These are phyloP conservation scores for Ogataea paraovalis DNA, from an alignment of 805 yeast species.

Conservation along the genomic window DNA sequence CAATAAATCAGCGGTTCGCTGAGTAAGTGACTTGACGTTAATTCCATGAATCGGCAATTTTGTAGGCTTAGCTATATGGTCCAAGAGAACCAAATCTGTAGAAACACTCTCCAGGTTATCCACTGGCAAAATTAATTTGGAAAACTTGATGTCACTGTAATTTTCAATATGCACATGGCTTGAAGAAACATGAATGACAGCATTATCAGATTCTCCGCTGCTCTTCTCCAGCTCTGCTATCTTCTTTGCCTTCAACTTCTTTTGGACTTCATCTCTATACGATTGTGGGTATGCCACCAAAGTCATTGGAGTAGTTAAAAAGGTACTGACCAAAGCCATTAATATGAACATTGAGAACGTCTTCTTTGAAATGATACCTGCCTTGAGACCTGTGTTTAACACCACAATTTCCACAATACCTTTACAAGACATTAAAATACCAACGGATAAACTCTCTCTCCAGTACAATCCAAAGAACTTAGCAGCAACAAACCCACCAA, in stretches of 20 bases:
- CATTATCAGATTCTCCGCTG: constrained; percentile 21
- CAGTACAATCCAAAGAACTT: constrained; percentile 57
- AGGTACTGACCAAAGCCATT: constrained; percentile 77
- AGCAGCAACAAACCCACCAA: constrained; percentile 66
- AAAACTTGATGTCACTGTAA: constrained; percentile 17
- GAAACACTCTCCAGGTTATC: constrained; percentile 28
- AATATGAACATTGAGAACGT: constrained; percentile 78
- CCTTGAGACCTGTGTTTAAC: constrained; percentile 65
- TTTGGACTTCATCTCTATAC: constrained; percentile 50
- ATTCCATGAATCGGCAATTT: constrained; percentile 42
- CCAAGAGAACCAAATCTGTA: constrained; percentile 27
- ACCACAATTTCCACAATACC: constrained; percentile 86
- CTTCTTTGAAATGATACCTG: constrained; percentile 59
- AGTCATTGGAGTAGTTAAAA: constrained; percentile 76
- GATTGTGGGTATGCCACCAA: constrained; percentile 55
- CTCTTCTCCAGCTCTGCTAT: constrained; percentile 13
- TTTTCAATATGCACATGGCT: constrained; percentile 16
- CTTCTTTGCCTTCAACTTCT: constrained; percentile 19
- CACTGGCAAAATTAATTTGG: constrained; percentile 23
- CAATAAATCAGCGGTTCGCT: constrained; percentile 64
- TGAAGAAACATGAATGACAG: constrained; percentile 30
- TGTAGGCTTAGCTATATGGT: constrained; percentile 22
- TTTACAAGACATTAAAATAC: constrained; percentile 81
- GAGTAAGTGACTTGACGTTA: constrained; percentile 56
- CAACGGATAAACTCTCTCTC: constrained; percentile 75